These are phyloP conservation scores for Solanum commersonii DNA, from an alignment of 257 asterid species.

Conservation along the genomic window DNA sequence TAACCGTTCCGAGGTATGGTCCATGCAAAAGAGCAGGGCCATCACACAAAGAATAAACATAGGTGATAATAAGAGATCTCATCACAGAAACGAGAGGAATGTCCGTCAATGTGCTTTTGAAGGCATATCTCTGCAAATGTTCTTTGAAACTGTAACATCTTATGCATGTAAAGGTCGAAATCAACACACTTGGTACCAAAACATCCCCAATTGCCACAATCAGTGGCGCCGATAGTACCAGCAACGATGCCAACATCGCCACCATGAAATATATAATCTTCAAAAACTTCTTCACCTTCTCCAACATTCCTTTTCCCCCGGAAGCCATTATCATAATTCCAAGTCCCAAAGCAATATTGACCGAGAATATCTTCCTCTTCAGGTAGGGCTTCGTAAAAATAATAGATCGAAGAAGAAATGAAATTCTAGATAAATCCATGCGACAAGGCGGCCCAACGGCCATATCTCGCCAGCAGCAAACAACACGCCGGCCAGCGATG, in stretches of 20 bases:
- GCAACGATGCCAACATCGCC: constrained; percentile 62
- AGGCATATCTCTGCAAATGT: constrained; percentile 67
- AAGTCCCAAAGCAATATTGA: neutral
- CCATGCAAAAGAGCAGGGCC: constrained; percentile 67
- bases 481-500: neutral
- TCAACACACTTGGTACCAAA: constrained; percentile 52
- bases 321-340: neutral
- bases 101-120: constrained; percentile 81
- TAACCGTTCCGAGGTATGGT: constrained; percentile 75
- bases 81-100: constrained; percentile 79
- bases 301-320: constrained; percentile 55
- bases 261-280: constrained; percentile 73
- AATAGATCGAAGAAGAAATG: constrained; percentile 11
- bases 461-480: constrained; percentile 28
- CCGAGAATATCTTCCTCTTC: neutral
- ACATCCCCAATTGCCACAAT: constrained; percentile 68
- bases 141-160: constrained; percentile 52
- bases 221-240: constrained; percentile 61
- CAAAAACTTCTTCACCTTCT: constrained; percentile 57
- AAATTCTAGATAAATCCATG: neutral
- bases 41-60: constrained; percentile 64
- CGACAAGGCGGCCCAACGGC: constrained; percentile 21
- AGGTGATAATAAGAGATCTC: constrained; percentile 73
- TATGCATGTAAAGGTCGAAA: constrained; percentile 73
- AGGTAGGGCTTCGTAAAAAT: constrained; percentile 12